Conservation (phyloP, 108 stramenopile genomes). For the Fragilariopsis cylindrus region DNA sequence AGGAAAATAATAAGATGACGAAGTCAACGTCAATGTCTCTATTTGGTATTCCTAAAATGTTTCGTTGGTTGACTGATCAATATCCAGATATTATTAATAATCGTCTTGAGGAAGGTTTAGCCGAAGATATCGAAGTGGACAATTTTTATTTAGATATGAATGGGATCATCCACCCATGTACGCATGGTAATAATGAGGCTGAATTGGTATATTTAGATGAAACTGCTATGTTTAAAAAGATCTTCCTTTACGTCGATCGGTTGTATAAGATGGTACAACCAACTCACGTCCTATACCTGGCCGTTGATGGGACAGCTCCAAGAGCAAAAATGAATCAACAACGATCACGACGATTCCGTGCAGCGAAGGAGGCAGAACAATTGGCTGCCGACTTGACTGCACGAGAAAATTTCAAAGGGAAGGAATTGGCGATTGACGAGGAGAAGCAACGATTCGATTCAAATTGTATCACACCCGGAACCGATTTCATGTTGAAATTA, state of each 20-base stretch:
- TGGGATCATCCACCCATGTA: constrained; percentile 99
- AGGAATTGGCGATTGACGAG: constrained; percentile 13
- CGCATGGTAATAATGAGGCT: constrained; percentile 88
- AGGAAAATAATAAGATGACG: neutral
- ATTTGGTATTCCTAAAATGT: constrained; percentile 98
- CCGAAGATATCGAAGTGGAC: constrained; percentile 61
- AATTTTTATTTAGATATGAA: constrained; percentile 99
- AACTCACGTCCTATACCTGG: constrained; percentile 86
- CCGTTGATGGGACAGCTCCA: constrained; percentile 98
- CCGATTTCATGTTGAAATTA: constrained; percentile 97
- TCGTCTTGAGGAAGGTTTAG: constrained; percentile 75
- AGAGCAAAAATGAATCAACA: constrained; percentile 99
- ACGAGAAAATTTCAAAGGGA: constrained; percentile 55
- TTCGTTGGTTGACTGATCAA: constrained; percentile 98
- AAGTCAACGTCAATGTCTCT: constrained; percentile 39
- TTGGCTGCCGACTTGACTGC: constrained; percentile 84
- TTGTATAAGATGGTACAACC: constrained; percentile 95
- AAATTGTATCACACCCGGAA: constrained; percentile 99
- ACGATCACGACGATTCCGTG: constrained; percentile 94
- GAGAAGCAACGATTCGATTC: constrained; percentile 87
- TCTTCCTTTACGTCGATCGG: constrained; percentile 93
- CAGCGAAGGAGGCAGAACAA: constrained; percentile 90
- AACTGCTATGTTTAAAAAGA: constrained; percentile 97
- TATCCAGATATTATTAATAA: constrained; percentile 96
- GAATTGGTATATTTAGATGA: constrained; percentile 89